Evolutionary conservation across 306 rosid species (phyloP).

Genomic region (Trifolium subterraneum): DNA sequence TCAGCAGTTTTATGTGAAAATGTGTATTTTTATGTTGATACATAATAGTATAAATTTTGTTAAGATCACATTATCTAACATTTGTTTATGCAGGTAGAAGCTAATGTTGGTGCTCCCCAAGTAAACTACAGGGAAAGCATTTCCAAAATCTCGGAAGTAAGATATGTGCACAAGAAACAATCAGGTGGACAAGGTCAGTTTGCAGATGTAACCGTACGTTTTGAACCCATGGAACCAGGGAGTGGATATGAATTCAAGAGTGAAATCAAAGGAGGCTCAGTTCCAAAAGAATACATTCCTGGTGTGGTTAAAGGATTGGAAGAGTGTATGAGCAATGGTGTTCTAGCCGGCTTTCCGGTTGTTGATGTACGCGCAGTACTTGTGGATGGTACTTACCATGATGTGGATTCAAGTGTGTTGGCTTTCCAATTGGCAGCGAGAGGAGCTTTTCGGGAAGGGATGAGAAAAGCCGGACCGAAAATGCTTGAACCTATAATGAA

Average conservation of each 20-base stretch:
- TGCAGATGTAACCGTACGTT: slow-evolving; percentile 88
- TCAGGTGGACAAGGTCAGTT: slow-evolving; percentile 99
- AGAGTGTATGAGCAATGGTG: slow-evolving; percentile 95
- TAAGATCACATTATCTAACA: slow-evolving; percentile 23
- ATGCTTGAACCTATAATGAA: slow-evolving; percentile 98
- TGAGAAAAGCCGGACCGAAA: slow-evolving; percentile 79
- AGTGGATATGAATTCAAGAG: slow-evolving; percentile 94
- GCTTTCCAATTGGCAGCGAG: slow-evolving; percentile 98
- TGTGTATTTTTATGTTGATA: neutral
- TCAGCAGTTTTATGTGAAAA: neutral
- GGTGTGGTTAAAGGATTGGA: slow-evolving; percentile 98
- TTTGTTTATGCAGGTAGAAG: slow-evolving; percentile 74
- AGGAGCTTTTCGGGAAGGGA: slow-evolving; percentile 94
- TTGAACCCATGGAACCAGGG: slow-evolving; percentile 93
- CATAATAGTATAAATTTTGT: neutral
- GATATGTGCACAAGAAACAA: slow-evolving; percentile 96
- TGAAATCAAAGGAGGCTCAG: slow-evolving; percentile 98
- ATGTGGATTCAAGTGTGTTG: slow-evolving; percentile 93
- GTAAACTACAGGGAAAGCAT: slow-evolving; percentile 98
- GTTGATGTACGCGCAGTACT: slow-evolving; percentile 89
- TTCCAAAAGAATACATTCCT: slow-evolving; percentile 90
- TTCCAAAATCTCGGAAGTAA: slow-evolving; percentile 68
- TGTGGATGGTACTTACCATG: slow-evolving; percentile 89
- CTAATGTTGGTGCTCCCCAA: slow-evolving; percentile 98
- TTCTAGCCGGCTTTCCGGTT: slow-evolving; percentile 95